Evolutionary conservation across 805 yeast species (phyloP), one percentile per base, ranked within the genome.

Genomic region (Ogataea salicorniae): DNA sequence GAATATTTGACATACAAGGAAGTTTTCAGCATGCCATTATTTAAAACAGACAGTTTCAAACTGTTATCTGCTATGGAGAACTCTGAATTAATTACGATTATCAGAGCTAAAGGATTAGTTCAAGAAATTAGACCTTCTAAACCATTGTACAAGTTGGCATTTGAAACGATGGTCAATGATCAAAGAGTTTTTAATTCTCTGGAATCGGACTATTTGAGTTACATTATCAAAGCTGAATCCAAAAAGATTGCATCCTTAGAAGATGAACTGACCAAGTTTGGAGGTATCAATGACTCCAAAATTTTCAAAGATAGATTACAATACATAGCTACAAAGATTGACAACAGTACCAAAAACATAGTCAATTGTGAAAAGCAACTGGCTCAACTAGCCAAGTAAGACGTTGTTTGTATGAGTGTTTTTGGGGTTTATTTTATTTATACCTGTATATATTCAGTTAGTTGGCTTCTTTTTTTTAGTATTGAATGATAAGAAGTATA

Each of bases 81-180:
- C 60, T 77, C 80, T 35, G 97, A 91, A 41, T 67, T 94, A 57
- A 76, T 94, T 37, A 68, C 84, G 1, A 76, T 89, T 46, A 70
- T 77, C n/a, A 76, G 89, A 50, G 86, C 83, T 38, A 84, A 87
- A 53, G 98, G 97, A 16, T 76, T 88, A 26, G 67, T 87, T 18
- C 69, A 73, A 40, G 75, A 76, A 6, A 77, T 94, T 17, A 66
- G 69, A 18, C 88, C 96, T 1, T 95, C 96, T 0, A 83, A 90
- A 57, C 98, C 99, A 2, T 69, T 94, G 20, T 90, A 73, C 64
- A 75, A 76, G 48, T 87, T 91, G 0, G 96, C 98, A 0, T 94
- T 92, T 68, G 58, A 72, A 47, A 76, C 77, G 49, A 71, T 94
- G 60, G 75, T 81, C 3, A 54, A 71, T 2, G 91, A 90, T 60